Conservation (phyloP, 2,329 filamentous ascomycete genomes). For the Penicillium expansum region DNA sequence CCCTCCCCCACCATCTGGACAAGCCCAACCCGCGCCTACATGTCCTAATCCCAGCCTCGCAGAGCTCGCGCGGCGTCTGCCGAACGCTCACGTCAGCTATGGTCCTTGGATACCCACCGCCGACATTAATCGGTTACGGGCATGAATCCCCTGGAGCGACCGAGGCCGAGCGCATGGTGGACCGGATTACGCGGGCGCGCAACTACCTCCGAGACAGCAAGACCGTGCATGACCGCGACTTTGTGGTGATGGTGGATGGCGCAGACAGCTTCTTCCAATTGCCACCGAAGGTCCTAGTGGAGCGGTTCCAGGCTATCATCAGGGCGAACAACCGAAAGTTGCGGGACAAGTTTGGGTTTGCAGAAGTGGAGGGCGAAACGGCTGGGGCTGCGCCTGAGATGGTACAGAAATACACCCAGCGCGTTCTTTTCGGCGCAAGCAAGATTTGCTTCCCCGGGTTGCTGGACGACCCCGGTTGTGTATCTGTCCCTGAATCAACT, state of each 20-base stretch:
- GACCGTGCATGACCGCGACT: constrained; percentile 55
- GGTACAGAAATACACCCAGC: constrained; percentile 49
- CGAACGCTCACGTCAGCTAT: constrained; percentile 57
- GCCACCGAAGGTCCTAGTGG: constrained; percentile 60
- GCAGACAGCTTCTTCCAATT: constrained; percentile 66
- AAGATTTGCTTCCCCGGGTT: constrained; percentile 52
- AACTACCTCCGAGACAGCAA: constrained; percentile 50
- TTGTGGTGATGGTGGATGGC: constrained; percentile 63
- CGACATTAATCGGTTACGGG: constrained; percentile 52
- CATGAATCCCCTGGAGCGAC: constrained; percentile 28
- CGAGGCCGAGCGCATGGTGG: constrained; percentile 45
- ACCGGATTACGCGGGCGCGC: constrained; percentile 46
- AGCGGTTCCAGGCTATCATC: constrained; percentile 58
- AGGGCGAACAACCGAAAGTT: constrained; percentile 55
- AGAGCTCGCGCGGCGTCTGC: constrained; percentile 53
- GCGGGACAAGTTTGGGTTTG: constrained; percentile 48
- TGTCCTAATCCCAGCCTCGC: constrained; percentile 52
- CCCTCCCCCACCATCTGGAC: constrained; percentile 31
- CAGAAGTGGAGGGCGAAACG: constrained; percentile 22
- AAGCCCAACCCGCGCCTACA: constrained; percentile 50
- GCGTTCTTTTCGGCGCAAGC: constrained; percentile 55
- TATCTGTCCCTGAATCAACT: constrained; percentile 51
- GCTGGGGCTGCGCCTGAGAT: constrained; percentile 20
- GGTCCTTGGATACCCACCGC: constrained; percentile 59
- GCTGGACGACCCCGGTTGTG: constrained; percentile 50